A percentile compares a stretch with the other conserved stretches of the same genome.
phyloP scores from a whole-genome alignment of 257 asterid genomes.

The Mitragyna speciosa region DNA sequence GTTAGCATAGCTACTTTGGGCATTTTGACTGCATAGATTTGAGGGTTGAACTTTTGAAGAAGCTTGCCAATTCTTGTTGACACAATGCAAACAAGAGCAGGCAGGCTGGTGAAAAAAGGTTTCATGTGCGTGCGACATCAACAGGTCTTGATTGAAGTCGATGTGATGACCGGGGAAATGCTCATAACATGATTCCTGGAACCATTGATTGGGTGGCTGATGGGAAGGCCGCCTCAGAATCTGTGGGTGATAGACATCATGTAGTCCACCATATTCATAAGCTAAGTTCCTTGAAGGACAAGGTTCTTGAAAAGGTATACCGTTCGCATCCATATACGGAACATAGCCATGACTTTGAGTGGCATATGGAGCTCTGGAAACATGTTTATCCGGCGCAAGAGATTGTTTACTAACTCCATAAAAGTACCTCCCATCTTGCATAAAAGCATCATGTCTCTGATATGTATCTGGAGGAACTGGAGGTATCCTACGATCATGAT shows the following conservation, averaged over 20 bases:
- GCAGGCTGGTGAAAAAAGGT: conserved; percentile 68
- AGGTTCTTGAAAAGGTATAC: conserved; percentile 42
- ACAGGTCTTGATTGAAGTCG: conserved; percentile 47
- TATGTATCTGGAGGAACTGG: conserved; percentile 46
- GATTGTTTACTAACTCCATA: conserved; percentile 44
- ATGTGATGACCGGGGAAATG: conserved; percentile 47
- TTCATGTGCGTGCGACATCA: conserved; percentile 62
- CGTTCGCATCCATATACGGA: conserved; percentile 46
- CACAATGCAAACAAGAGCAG: conserved; percentile 79
- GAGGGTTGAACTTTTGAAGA: conserved; percentile 53
- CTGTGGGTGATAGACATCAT: conserved; percentile 47
- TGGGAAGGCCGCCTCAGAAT: conserved; percentile 45
- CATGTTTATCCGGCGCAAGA: conserved; percentile 34
- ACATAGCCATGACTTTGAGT: conserved; percentile 32
- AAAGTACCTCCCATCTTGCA: conserved; percentile 42
- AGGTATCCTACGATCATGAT: conserved; percentile 36
- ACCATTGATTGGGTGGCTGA: conserved; percentile 43
- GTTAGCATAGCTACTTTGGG: conserved; percentile 40
- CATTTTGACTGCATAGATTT: conserved; percentile 38
- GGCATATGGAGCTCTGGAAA: conserved; percentile 40
- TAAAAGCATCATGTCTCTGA: conserved; percentile 38
- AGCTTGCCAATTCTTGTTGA: conserved; percentile 49
- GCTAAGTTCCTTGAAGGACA: conserved; percentile 46
- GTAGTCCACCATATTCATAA: conserved; percentile 40
- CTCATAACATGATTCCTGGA: conserved; percentile 46